Percentiles rank a stretch among this genome's conserved stretches.
These are phyloP conservation scores for Pichia sp. DNA, from an alignment of 1,139 yeast species.

Conservation along the genomic window DNA sequence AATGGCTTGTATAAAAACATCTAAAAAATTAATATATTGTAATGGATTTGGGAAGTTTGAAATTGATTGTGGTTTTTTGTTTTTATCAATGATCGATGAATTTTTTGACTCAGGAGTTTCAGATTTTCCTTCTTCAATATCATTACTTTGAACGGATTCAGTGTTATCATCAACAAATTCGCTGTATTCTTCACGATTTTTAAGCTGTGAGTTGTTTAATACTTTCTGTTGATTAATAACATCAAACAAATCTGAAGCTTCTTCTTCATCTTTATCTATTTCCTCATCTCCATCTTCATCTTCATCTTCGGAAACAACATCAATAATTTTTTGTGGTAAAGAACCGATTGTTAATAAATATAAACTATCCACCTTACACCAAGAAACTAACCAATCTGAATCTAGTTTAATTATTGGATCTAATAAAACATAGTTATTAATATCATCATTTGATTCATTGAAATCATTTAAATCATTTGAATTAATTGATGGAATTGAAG, in stretches of 20 bases:
- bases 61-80: conserved; percentile 3
- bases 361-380: conserved; percentile 23
- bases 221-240: background rate
- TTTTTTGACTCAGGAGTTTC: no score
- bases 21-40: conserved; percentile 50
- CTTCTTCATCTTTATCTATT: conserved; percentile 7
- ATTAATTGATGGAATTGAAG: background rate
- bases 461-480: no score
- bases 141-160: background rate
- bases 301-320: conserved; percentile 27
- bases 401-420: conserved; percentile 28
- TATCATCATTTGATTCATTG: background rate
- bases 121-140: no score
- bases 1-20: conserved; percentile 45
- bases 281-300: conserved; percentile 13
- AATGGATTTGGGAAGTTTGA: conserved; percentile 36
- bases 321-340: conserved; percentile 17
- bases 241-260: background rate
- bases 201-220: background rate
- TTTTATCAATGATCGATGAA: no score
- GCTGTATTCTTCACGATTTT: background rate
- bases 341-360: conserved; percentile 23
- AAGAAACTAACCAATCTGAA: conserved; percentile 25
- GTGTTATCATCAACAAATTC: conserved; percentile 1
- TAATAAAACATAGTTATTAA: conserved; percentile 12